Conservation (phyloP, 495 filamentous ascomycete species). For the Astrothelium subdiscretum region DNA sequence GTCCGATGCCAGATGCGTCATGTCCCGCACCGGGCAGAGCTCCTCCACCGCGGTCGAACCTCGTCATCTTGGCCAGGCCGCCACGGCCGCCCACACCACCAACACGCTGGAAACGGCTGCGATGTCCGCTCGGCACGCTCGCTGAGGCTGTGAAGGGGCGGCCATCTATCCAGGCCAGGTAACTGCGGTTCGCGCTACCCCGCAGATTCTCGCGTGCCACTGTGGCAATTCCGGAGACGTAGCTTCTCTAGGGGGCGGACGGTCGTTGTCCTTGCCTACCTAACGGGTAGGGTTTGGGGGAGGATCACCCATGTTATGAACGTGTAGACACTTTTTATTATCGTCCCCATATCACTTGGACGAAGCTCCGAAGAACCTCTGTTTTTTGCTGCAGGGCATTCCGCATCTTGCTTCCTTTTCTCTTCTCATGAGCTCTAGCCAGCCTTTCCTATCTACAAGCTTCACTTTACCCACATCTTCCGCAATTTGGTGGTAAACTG, state of each 20-base stretch:
- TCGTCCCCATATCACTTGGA: not conserved
- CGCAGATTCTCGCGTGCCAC: not conserved
- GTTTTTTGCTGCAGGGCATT: not conserved
- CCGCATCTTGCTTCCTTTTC: not conserved
- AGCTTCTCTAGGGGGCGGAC: not conserved
- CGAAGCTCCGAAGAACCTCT: not conserved
- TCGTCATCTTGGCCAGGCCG: not conserved
- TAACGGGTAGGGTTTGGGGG: no score
- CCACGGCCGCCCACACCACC: not conserved
- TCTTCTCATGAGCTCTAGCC: not conserved
- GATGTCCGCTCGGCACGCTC: not conserved
- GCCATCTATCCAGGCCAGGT: no score
- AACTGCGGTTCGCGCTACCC: not conserved
- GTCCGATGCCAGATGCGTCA: not conserved
- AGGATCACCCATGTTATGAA: no score
- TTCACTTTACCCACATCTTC: not conserved
- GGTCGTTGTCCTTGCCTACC: no score
- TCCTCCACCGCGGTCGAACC: not conserved
- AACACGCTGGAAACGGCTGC: not conserved
- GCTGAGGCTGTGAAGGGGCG: not conserved
- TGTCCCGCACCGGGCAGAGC: no score
- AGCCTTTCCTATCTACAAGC: not conserved
- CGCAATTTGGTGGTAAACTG: not conserved
- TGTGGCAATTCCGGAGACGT: not conserved
- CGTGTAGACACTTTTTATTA: not conserved